These are phyloP conservation scores for Dipsacomyces acuminosporus DNA, from an alignment of 371 early-diverging fungal genomes.

Conservation along the genomic window DNA sequence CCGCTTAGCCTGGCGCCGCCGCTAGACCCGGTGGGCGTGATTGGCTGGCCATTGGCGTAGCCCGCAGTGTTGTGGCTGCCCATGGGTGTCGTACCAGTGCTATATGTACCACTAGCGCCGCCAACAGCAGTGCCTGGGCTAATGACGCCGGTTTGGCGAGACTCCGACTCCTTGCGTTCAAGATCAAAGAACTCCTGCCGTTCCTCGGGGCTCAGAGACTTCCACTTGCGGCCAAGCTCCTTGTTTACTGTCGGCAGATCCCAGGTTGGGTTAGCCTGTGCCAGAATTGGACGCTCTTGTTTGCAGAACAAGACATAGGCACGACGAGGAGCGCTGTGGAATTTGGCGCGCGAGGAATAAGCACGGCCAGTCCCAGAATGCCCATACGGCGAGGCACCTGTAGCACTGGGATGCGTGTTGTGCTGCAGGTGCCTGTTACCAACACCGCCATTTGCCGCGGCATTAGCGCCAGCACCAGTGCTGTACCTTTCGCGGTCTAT, in stretches of 20 bases:
- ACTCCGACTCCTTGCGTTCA: conserved; percentile 33
- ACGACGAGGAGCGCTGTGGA: conserved; percentile 39
- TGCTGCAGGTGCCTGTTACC: conserved; percentile 2
- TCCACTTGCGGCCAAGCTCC: conserved; percentile 45
- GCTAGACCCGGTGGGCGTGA: neutral
- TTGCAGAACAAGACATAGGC: conserved; percentile 44
- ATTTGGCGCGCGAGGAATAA: conserved; percentile 7
- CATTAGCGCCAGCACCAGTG: too few species aligned
- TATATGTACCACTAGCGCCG: neutral
- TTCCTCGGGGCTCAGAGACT: conserved; percentile 26
- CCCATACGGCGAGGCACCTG: neutral
- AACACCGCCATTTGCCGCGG: too few species aligned
- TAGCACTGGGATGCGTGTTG: neutral
- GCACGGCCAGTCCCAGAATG: conserved; percentile 5
- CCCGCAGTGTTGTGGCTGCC: neutral
- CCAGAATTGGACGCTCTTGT: conserved; percentile 29
- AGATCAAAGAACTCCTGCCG: conserved; percentile 31
- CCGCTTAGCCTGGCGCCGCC: too few species aligned
- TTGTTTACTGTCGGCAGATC: conserved; percentile 44
- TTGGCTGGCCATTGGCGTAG: neutral
- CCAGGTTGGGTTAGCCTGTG: conserved; percentile 30
- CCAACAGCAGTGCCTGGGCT: neutral
- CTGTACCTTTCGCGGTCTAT: conserved; percentile 29
- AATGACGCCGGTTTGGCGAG: conserved; percentile 3
- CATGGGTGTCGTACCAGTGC: neutral